Percentiles rank a stretch among this genome's conserved stretches.
Evolutionary conservation across 1,284 basidiomycete genomes (phyloP).

Genomic region (Ceraceosorus guamensis): DNA sequence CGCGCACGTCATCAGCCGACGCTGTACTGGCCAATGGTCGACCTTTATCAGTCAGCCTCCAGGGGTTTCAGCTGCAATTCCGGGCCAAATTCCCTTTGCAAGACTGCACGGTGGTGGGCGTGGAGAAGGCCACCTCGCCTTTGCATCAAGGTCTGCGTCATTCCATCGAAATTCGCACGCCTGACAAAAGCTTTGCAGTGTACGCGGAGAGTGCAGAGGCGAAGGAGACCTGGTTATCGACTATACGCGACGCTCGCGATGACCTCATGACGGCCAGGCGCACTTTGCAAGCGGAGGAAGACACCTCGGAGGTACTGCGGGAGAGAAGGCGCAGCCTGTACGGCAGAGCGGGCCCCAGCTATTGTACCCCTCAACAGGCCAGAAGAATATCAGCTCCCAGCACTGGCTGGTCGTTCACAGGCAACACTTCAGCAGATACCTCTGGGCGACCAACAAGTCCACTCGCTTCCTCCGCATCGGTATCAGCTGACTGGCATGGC

Average conservation of each 20-base stretch:
- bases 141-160: background rate
- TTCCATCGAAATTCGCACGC: constrained; percentile 43
- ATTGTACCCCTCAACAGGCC: constrained; percentile 14
- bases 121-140: constrained; percentile 18
- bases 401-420: no score
- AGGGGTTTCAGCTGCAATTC: constrained; percentile 30
- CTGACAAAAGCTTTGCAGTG: constrained; percentile 45
- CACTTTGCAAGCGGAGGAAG: constrained; percentile 36
- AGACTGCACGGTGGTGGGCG: constrained; percentile 41
- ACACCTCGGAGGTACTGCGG: constrained; percentile 34
- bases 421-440: no score
- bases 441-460: background rate
- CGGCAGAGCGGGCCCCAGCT: no score
- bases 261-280: constrained; percentile 37
- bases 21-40: no score
- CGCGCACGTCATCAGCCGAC: background rate
- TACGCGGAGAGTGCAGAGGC: constrained; percentile 32
- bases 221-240: constrained; percentile 36
- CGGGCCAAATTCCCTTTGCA: constrained; percentile 39
- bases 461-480: constrained; percentile 9
- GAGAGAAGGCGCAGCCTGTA: constrained; percentile 16
- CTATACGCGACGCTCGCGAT: constrained; percentile 40
- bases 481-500: no score
- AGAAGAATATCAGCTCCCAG: background rate
- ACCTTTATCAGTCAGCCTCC: background rate